These are phyloP conservation scores for Candida mesenterica DNA, from an alignment of 1,139 yeast genomes.

Conservation along the genomic window DNA sequence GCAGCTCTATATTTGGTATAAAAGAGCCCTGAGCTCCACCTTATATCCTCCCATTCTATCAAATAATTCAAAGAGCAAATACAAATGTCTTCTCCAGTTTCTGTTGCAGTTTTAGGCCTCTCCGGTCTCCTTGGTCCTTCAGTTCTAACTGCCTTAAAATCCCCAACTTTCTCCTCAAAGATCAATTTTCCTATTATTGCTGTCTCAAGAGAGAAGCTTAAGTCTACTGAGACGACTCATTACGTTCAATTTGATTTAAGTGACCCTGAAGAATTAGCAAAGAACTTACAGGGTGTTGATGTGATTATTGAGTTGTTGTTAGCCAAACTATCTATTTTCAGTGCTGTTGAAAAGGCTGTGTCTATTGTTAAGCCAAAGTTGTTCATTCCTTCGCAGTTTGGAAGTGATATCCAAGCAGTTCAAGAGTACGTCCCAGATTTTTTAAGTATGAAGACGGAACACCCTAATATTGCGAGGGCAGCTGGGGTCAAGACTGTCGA, in stretches of 20 bases:
- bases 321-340: constrained; percentile 23
- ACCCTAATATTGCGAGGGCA: constrained; percentile 38
- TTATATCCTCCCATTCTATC: too few relatives aligned
- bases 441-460: constrained; percentile 36
- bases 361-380: constrained; percentile 45
- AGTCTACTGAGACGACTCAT: constrained; percentile 37
- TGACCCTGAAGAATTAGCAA: constrained; percentile 21
- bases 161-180: constrained; percentile 40
- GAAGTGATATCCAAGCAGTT: constrained; percentile 37
- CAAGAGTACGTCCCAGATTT: constrained; percentile 30
- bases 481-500: constrained; percentile 54
- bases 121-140: constrained; percentile 54
- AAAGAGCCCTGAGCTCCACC: too few relatives aligned
- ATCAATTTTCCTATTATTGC: constrained; percentile 50
- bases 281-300: constrained; percentile 47
- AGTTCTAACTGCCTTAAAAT: constrained; percentile 42
- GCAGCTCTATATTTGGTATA: too few relatives aligned
- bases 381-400: constrained; percentile 64
- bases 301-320: constrained; percentile 48
- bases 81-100: constrained; percentile 1
- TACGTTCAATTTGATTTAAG: constrained; percentile 33
- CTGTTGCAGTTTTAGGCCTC: constrained; percentile 53
- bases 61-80: too few relatives aligned
- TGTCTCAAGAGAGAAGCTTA: constrained; percentile 41
- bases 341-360: constrained; percentile 32